phyloP scores from a whole-genome alignment of 2,329 filamentous ascomycete genomes.

The Venturiaceae sp. region DNA sequence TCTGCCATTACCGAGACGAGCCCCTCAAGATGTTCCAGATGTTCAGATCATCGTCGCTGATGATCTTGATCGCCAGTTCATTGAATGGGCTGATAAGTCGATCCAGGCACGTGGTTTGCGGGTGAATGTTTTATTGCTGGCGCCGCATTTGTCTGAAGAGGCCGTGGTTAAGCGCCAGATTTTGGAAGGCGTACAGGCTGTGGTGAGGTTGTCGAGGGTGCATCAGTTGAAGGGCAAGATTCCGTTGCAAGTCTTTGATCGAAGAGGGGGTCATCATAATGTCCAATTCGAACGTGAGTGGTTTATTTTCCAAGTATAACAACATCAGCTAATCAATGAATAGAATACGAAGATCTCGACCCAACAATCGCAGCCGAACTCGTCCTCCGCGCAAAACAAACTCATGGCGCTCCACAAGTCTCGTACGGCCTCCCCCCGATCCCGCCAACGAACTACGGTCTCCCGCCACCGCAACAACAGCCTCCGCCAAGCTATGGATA shows the following conservation, averaged over 20 bases:
- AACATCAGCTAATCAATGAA: not conserved
- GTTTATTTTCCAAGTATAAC: not conserved
- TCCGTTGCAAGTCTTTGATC: slow-evolving; percentile 76
- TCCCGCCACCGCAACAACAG: not conserved
- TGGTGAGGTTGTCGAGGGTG: slow-evolving; percentile 63
- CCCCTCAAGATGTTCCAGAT: slow-evolving; percentile 70
- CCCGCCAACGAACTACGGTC: not conserved
- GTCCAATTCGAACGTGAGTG: slow-evolving; percentile 63
- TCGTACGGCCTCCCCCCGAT: not conserved
- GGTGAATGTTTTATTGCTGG: slow-evolving; percentile 71
- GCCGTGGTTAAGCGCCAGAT: slow-evolving; percentile 79
- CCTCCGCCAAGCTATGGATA: not conserved
- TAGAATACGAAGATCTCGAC: slow-evolving; percentile 75
- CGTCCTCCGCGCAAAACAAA: slow-evolving; percentile 57
- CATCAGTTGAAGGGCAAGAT: slow-evolving; percentile 66
- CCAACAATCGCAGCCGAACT: slow-evolving; percentile 71
- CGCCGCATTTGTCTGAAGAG: slow-evolving; percentile 64
- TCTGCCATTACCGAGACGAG: slow-evolving; percentile 63
- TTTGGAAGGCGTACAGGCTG: slow-evolving; percentile 77
- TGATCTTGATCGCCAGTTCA: slow-evolving; percentile 63
- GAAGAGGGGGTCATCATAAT: slow-evolving; percentile 61
- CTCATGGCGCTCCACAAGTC: slow-evolving; percentile 10
- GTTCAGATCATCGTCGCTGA: slow-evolving; percentile 80
- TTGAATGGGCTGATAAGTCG: slow-evolving; percentile 68
- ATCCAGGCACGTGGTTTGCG: slow-evolving; percentile 65